Percentiles rank a stretch among this genome's conserved stretches.
Evolutionary conservation across 371 early-diverging fungal genomes (phyloP).

Genomic region (Mortierella sp.): DNA sequence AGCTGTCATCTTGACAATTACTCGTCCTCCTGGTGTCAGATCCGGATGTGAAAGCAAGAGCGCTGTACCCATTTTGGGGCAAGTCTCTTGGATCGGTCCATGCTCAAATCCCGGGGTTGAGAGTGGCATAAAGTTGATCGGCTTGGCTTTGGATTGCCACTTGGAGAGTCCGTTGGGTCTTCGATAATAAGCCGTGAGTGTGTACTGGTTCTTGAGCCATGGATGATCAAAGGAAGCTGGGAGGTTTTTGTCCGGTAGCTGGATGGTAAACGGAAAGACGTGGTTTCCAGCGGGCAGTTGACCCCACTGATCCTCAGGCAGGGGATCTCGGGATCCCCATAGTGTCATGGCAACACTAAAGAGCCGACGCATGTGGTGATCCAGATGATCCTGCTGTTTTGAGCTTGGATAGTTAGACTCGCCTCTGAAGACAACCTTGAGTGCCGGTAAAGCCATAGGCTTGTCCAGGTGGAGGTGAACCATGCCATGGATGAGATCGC

Average conservation of each 20-base stretch:
- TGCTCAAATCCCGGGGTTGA: conserved; percentile 48
- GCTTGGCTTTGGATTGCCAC: conserved; percentile 54
- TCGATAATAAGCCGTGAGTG: conserved; percentile 48
- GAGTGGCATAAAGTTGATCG: conserved; percentile 52
- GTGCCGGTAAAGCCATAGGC: conserved; percentile 52
- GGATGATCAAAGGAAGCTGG: conserved; percentile 54
- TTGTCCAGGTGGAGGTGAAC: conserved; percentile 51
- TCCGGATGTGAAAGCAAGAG: conserved; percentile 46
- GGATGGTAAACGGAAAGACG: conserved; percentile 53
- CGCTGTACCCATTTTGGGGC: conserved; percentile 53
- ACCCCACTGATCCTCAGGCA: conserved; percentile 52
- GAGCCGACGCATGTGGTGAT: conserved; percentile 52
- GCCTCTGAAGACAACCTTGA: conserved; percentile 53
- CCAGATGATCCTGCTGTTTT: conserved; percentile 51
- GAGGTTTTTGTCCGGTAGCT: conserved; percentile 50
- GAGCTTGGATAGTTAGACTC: conserved; percentile 53
- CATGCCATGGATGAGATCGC: conserved; percentile 50
- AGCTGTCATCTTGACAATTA: conserved; percentile 46
- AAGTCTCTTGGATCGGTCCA: conserved; percentile 47
- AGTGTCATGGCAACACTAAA: conserved; percentile 53
- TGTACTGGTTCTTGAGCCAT: conserved; percentile 55
- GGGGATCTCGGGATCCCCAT: conserved; percentile 43
- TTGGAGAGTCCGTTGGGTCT: conserved; percentile 52
- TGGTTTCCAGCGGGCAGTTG: conserved; percentile 44
- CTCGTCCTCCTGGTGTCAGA: conserved; percentile 47